Conservation (phyloP, 768 basidiomycete genomes). For the Termitomyces sp. region DNA sequence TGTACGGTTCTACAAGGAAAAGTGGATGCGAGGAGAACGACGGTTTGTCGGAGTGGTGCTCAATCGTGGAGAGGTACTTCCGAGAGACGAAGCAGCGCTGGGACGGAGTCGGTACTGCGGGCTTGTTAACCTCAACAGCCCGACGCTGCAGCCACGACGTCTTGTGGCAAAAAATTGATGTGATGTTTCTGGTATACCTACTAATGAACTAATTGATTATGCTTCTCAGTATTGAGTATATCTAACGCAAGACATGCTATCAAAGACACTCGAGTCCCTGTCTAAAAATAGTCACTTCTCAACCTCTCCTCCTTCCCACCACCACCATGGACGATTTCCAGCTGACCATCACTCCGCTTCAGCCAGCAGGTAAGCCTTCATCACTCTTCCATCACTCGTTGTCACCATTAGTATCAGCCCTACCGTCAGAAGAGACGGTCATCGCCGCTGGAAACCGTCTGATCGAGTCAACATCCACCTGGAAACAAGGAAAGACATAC, state of each 20-base stretch:
- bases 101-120: constrained; percentile 89
- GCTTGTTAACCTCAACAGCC: constrained; percentile 59
- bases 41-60: constrained; percentile 84
- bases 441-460: constrained; percentile 51
- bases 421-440: constrained; percentile 59
- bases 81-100: constrained; percentile 65
- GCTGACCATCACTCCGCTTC: constrained; percentile 14
- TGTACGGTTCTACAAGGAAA: constrained; percentile 90
- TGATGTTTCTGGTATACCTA: constrained; percentile 12
- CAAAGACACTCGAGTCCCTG: neutral
- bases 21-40: constrained; percentile 69
- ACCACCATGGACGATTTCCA: constrained; percentile 22
- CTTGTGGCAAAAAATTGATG: constrained; percentile 17
- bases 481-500: constrained; percentile 69
- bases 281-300: constrained; percentile 15
- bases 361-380: constrained; percentile 11
- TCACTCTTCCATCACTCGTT: neutral
- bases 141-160: constrained; percentile 18
- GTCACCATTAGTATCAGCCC: constrained; percentile 35
- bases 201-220: constrained; percentile 6
- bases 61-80: constrained; percentile 79
- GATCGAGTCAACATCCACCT: constrained; percentile 52
- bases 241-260: constrained; percentile 2
- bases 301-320: constrained; percentile 12
- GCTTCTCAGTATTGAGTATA: neutral